These are phyloP conservation scores for Endoconidiophora laricicola DNA, from an alignment of 2,329 filamentous ascomycete species.

Conservation along the genomic window DNA sequence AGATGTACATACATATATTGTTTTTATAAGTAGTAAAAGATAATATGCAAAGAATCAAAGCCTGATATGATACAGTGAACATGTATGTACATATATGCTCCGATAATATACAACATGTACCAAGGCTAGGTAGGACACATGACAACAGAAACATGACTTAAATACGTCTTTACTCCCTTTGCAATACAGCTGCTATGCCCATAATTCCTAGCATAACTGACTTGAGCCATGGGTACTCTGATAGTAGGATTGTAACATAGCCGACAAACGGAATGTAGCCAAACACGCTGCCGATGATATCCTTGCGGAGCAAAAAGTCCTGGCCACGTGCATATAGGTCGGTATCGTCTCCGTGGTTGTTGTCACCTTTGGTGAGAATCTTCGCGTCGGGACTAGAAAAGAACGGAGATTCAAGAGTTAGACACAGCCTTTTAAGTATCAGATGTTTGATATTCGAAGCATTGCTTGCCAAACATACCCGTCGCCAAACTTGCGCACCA, in stretches of 20 bases:
- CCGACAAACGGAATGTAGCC: conserved; percentile 90
- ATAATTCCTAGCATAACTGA: conserved; percentile 87
- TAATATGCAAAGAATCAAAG: no score
- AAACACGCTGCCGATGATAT: conserved; percentile 85
- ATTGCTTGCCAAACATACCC: conserved; percentile 27
- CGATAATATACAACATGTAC: no score
- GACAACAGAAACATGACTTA: neutral
- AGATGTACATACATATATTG: no score
- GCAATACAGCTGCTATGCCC: conserved; percentile 83
- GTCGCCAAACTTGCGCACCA: conserved; percentile 57
- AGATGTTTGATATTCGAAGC: neutral
- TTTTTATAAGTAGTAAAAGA: no score
- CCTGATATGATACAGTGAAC: no score
- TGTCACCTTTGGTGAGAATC: conserved; percentile 92
- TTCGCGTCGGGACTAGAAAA: conserved; percentile 36
- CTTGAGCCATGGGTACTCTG: conserved; percentile 94
- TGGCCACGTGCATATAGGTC: conserved; percentile 73
- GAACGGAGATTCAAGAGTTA: conserved; percentile 4
- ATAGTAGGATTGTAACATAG: conserved; percentile 90
- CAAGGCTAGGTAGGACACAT: neutral
- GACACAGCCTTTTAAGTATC: no score
- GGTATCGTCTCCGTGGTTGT: conserved; percentile 85
- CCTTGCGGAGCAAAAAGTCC: conserved; percentile 68
- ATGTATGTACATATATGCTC: no score
- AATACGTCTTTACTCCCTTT: conserved; percentile 50